A percentile compares a stretch with the other conserved stretches of the same genome.
Evolutionary conservation across 768 basidiomycete genomes (phyloP).

Genomic region (Daedalea quercina): DNA sequence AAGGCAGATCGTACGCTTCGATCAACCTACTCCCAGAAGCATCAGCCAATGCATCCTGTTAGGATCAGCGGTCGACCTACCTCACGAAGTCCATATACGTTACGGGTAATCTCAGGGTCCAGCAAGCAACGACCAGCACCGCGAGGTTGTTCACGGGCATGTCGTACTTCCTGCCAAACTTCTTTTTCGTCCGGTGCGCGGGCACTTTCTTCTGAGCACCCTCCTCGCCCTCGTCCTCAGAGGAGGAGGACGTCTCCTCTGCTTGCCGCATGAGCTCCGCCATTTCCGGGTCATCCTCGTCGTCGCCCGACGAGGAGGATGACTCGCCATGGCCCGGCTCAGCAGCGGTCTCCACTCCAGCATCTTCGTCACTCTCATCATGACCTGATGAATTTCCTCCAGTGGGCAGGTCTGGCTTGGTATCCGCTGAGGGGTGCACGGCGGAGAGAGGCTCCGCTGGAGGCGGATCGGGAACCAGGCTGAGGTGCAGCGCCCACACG

Average conservation of each 20-base stretch:
- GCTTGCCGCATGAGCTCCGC: slow-evolving; percentile 32
- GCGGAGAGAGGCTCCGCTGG: slow-evolving; percentile 53
- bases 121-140: slow-evolving; percentile 68
- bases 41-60: not conserved
- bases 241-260: slow-evolving; percentile 27
- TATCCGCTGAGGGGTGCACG: slow-evolving; percentile 26
- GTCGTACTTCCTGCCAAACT: slow-evolving; percentile 25
- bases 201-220: slow-evolving; percentile 14
- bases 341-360: not conserved
- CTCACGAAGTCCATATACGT: slow-evolving; percentile 68
- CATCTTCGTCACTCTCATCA: slow-evolving; percentile 5
- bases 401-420: not conserved
- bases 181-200: not conserved
- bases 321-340: slow-evolving; percentile 5
- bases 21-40: slow-evolving; percentile 44
- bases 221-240: slow-evolving; percentile 15
- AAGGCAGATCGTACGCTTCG: slow-evolving; percentile 71
- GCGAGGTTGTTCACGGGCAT: slow-evolving; percentile 49
- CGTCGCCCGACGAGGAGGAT: slow-evolving; percentile 24
- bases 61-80: slow-evolving; percentile 34
- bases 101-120: slow-evolving; percentile 73
- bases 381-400: slow-evolving; percentile 7
- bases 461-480: slow-evolving; percentile 50
- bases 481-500: slow-evolving; percentile 74
- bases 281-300: slow-evolving; percentile 30